These are phyloP conservation scores for Oehlia diaphana DNA, from an alignment of 192 early-diverging fungal genomes.

Conservation along the genomic window DNA sequence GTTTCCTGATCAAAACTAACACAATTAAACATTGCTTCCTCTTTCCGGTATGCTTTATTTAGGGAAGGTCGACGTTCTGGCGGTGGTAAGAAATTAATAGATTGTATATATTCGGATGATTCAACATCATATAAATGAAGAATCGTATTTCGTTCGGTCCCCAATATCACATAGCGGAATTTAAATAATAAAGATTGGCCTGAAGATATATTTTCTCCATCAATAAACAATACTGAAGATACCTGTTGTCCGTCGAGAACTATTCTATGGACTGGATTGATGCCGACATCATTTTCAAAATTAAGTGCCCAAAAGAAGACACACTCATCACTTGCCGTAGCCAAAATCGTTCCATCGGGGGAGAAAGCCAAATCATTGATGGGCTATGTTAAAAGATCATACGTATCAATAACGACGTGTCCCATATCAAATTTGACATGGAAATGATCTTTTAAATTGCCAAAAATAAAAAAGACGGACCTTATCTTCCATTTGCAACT, in stretches of 20 bases:
- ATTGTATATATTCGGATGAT: slow-evolving; percentile 32
- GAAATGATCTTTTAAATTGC: neutral
- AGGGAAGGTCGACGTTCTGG: slow-evolving; percentile 39
- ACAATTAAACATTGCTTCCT: slow-evolving; percentile 49
- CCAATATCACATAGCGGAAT: slow-evolving; percentile 41
- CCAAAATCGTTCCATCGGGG: slow-evolving; percentile 43
- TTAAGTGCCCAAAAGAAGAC: slow-evolving; percentile 39
- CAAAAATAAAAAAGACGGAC: slow-evolving; percentile 19
- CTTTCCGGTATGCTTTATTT: slow-evolving; percentile 33
- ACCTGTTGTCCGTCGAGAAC: slow-evolving; percentile 38
- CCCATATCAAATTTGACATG: neutral
- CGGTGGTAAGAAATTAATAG: slow-evolving; percentile 43
- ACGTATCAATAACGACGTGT: neutral
- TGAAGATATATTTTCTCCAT: slow-evolving; percentile 27
- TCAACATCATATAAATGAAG: slow-evolving; percentile 41
- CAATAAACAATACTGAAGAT: slow-evolving; percentile 28
- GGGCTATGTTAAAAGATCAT: slow-evolving; percentile 29
- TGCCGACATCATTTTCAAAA: neutral
- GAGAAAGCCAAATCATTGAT: slow-evolving; percentile 48
- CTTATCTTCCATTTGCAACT: slow-evolving; percentile 39
- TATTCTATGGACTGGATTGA: slow-evolving; percentile 33
- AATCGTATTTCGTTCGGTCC: slow-evolving; percentile 41
- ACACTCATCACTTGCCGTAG: slow-evolving; percentile 43
- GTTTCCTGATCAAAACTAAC: slow-evolving; percentile 42
- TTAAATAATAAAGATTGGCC: slow-evolving; percentile 34